These are phyloP conservation scores for Annona squamosa DNA, from an alignment of 164 flowering plant species.

Conservation along the genomic window DNA sequence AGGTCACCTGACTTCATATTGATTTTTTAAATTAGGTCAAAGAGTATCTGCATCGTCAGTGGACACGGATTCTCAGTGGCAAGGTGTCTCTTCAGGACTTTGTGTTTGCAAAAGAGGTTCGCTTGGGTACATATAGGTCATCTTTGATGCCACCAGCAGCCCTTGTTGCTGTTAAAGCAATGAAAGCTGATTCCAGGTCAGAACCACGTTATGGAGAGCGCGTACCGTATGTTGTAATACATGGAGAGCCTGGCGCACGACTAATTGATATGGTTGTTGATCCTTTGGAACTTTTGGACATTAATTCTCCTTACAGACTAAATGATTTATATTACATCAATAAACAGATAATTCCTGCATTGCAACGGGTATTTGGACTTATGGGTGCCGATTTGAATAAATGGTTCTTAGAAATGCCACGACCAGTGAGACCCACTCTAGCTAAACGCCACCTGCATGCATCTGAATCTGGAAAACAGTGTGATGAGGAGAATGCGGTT, in stretches of 20 bases:
- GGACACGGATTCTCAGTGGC: slow-evolving; percentile 73
- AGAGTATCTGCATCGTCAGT: slow-evolving; percentile 68
- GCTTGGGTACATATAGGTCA: slow-evolving; percentile 75
- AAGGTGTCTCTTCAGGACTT: slow-evolving; percentile 85
- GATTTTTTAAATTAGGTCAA: slow-evolving; percentile 40
- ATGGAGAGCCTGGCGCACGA: slow-evolving; percentile 93
- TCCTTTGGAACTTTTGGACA: slow-evolving; percentile 67
- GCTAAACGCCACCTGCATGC: slow-evolving; percentile 33
- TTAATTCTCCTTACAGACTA: slow-evolving; percentile 69
- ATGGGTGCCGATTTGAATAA: slow-evolving; percentile 71
- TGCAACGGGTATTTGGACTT: slow-evolving; percentile 87
- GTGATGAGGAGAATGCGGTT: not conserved
- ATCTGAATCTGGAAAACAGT: slow-evolving; percentile 16
- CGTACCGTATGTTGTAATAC: slow-evolving; percentile 80
- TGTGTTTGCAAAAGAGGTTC: slow-evolving; percentile 93
- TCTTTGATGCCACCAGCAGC: slow-evolving; percentile 92
- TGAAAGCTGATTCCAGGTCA: slow-evolving; percentile 87
- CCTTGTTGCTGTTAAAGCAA: slow-evolving; percentile 84
- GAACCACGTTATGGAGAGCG: slow-evolving; percentile 94
- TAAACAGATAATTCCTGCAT: slow-evolving; percentile 89
- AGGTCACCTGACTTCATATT: not conserved
- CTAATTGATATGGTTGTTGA: slow-evolving; percentile 85
- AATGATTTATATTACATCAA: slow-evolving; percentile 80
- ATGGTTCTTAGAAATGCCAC: slow-evolving; percentile 86
- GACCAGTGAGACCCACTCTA: slow-evolving; percentile 46